phyloP scores from a whole-genome alignment of 306 rosid genomes.

The Ammopiptanthus mongolicus region DNA sequence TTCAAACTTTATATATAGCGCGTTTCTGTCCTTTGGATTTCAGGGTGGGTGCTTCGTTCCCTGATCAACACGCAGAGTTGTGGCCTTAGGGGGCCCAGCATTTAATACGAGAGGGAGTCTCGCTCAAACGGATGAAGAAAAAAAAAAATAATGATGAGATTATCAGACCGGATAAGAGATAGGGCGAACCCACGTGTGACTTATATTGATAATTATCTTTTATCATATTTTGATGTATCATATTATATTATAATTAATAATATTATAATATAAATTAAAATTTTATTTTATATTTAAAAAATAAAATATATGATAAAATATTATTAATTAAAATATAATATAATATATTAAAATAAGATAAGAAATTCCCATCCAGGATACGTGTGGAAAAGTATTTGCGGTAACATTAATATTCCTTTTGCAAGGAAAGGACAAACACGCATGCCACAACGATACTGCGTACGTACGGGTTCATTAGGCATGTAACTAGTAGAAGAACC shows the following conservation, averaged over 20 bases:
- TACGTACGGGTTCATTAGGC: conserved; percentile 24
- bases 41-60: not conserved
- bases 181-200: conserved; percentile 26
- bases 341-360: too few species aligned
- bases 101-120: not conserved
- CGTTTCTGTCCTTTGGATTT: not conserved
- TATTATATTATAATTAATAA: too few species aligned
- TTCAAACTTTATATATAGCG: not conserved
- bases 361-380: too few species aligned
- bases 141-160: not conserved
- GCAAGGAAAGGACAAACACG: conserved; percentile 16
- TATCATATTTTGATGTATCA: too few species aligned
- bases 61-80: conserved; percentile 6
- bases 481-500: not conserved
- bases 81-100: not conserved
- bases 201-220: too few species aligned
- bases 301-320: too few species aligned
- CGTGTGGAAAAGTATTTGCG: not conserved
- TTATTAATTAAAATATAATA: too few species aligned
- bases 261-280: too few species aligned
- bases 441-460: conserved; percentile 14
- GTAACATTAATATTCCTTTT: conserved; percentile 20
- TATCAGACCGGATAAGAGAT: not conserved
- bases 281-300: too few species aligned
- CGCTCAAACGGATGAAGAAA: too few species aligned